phyloP scores from a whole-genome alignment of 2,329 filamentous ascomycete genomes.

The Neonectria punicea region DNA sequence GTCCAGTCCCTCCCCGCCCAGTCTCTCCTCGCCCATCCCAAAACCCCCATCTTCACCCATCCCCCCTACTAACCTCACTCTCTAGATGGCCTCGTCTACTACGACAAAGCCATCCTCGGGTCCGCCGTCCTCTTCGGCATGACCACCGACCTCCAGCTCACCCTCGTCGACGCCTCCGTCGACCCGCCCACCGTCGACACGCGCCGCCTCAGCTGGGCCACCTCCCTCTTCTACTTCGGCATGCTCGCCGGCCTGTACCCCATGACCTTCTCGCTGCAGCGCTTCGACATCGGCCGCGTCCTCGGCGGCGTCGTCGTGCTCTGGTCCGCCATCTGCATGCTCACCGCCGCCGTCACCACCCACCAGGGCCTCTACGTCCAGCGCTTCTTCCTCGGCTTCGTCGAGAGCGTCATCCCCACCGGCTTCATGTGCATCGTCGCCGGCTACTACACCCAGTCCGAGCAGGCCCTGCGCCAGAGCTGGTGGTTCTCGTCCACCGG shows the following conservation, averaged over 20 bases:
- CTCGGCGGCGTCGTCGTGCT: conserved; percentile 71
- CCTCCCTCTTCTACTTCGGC: conserved; percentile 83
- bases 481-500: conserved; percentile 74
- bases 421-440: conserved; percentile 73
- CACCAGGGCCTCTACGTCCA: conserved; percentile 73
- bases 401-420: conserved; percentile 73
- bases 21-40: no score
- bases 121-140: conserved; percentile 80
- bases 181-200: conserved; percentile 70
- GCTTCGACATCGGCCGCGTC: conserved; percentile 72
- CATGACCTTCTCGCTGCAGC: conserved; percentile 76
- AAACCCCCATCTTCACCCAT: no score
- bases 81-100: conserved; percentile 58
- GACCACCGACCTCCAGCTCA: conserved; percentile 73
- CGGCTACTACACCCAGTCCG: conserved; percentile 71
- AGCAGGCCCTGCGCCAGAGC: conserved; percentile 72
- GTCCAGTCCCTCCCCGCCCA: conserved; percentile 31
- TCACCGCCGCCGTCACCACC: conserved; percentile 73
- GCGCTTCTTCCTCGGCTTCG: conserved; percentile 71
- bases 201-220: conserved; percentile 78
- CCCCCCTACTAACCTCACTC: not conserved
- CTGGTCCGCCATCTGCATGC: conserved; percentile 75
- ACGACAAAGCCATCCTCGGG: conserved; percentile 75
- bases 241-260: conserved; percentile 80
- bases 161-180: conserved; percentile 56